These are phyloP conservation scores for Mortierella antarctica DNA, from an alignment of 192 early-diverging fungal genomes.

Conservation along the genomic window DNA sequence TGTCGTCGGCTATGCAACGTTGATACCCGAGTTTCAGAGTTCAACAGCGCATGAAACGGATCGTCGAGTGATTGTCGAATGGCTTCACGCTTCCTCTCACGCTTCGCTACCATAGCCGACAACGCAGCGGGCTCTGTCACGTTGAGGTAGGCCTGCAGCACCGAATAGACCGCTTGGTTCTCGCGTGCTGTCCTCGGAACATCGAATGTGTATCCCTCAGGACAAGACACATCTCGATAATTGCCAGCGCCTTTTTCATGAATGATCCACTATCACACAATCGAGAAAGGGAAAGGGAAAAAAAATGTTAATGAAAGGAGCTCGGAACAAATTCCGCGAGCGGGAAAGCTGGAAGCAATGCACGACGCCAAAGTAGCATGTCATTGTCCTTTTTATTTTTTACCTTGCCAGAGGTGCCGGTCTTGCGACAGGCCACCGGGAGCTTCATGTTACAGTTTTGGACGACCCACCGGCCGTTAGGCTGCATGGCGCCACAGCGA, in stretches of 20 bases:
- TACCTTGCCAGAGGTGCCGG: conserved; percentile 23
- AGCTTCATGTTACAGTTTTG: conserved; percentile 48
- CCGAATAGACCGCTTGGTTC: conserved; percentile 17
- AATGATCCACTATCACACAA: conserved; percentile 22
- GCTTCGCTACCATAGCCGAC: background rate
- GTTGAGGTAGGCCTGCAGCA: conserved; percentile 24
- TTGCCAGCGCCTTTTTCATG: conserved; percentile 29
- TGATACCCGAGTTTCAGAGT: background rate
- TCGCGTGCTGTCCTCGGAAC: conserved; percentile 41
- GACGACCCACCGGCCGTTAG: conserved; percentile 42
- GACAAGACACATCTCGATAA: conserved; percentile 46
- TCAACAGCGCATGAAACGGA: conserved; percentile 1
- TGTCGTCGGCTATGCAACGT: too few species aligned
- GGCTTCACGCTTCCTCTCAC: background rate
- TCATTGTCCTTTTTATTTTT: background rate
- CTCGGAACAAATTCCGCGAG: background rate
- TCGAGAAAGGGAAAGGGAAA: background rate
- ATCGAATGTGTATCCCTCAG: conserved; percentile 33
- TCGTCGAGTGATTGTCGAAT: background rate
- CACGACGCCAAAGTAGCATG: background rate
- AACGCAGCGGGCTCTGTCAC: background rate
- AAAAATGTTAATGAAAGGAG: background rate
- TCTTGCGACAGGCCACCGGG: conserved; percentile 40
- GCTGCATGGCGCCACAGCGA: conserved; percentile 46
- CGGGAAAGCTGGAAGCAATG: background rate